Percentiles rank a stretch among this genome's conserved stretches.
phyloP scores from a whole-genome alignment of 371 early-diverging fungal species.

The Chytridium lagenaria region DNA sequence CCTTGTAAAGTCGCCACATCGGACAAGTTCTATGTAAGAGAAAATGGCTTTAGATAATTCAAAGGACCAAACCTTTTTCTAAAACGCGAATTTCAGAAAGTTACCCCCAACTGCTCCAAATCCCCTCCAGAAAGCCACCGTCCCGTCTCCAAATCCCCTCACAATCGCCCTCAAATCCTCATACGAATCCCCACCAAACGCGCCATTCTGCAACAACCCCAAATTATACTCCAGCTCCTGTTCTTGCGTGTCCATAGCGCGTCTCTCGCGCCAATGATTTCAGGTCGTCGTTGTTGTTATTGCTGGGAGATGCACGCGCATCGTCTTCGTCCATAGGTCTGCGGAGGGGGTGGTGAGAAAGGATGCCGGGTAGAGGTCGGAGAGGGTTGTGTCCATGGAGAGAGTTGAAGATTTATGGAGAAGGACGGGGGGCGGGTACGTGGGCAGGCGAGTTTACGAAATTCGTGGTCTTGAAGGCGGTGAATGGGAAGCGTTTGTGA shows the following conservation, averaged over 20 bases:
- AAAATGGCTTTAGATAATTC: no score
- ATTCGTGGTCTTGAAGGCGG: no score
- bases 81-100: background rate
- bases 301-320: background rate
- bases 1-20: background rate
- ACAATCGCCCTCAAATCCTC: background rate
- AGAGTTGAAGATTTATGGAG: background rate
- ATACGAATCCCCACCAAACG: slow-evolving; percentile 12
- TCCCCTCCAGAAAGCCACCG: background rate
- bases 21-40: background rate
- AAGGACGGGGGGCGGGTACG: background rate
- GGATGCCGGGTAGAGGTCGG: background rate
- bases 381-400: background rate
- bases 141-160: background rate
- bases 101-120: background rate
- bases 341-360: background rate
- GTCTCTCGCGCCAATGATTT: background rate
- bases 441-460: no score
- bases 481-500: background rate
- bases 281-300: background rate
- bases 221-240: slow-evolving; percentile 8
- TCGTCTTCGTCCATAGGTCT: background rate
- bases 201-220: background rate
- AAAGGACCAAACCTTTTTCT: background rate
- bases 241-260: background rate